Conservation (phyloP, 768 basidiomycete species). For the Serendipita sp. region DNA sequence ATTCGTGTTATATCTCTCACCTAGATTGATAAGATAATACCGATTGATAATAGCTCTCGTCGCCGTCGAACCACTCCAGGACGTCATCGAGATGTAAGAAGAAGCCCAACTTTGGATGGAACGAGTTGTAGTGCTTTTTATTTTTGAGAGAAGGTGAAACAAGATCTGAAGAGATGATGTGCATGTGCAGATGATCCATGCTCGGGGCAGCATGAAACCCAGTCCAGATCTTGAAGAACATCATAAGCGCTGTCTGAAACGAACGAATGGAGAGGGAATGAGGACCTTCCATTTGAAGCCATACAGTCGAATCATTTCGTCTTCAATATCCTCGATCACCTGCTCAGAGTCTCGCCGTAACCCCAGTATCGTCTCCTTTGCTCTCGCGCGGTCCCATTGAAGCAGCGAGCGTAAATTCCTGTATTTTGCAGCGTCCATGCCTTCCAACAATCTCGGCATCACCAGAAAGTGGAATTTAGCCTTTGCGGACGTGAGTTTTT, state of each 20-base stretch:
- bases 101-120: conserved; percentile 71
- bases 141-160: conserved; percentile 54
- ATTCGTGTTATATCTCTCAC: neutral
- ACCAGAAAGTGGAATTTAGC: conserved; percentile 79
- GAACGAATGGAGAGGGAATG: neutral
- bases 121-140: conserved; percentile 88
- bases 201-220: conserved; percentile 82
- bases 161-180: conserved; percentile 71
- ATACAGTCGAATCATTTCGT: conserved; percentile 64
- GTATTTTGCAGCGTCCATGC: conserved; percentile 19
- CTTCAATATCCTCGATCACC: conserved; percentile 45
- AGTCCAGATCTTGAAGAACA: conserved; percentile 36
- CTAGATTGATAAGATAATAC: conserved; percentile 21
- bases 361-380: conserved; percentile 35
- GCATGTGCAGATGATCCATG: conserved; percentile 80
- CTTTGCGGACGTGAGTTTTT: neutral
- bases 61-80: conserved; percentile 64
- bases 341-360: conserved; percentile 42
- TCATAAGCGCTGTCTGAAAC: conserved; percentile 17
- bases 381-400: conserved; percentile 35
- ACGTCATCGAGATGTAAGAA: conserved; percentile 67
- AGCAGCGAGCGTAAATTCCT: conserved; percentile 41
- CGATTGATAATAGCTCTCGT: conserved; percentile 34
- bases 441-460: conserved; percentile 44
- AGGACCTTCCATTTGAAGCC: conserved; percentile 49